Evolutionary conservation across 805 yeast genomes (phyloP).

Genomic region (Saccharomycopsis sp.): DNA sequence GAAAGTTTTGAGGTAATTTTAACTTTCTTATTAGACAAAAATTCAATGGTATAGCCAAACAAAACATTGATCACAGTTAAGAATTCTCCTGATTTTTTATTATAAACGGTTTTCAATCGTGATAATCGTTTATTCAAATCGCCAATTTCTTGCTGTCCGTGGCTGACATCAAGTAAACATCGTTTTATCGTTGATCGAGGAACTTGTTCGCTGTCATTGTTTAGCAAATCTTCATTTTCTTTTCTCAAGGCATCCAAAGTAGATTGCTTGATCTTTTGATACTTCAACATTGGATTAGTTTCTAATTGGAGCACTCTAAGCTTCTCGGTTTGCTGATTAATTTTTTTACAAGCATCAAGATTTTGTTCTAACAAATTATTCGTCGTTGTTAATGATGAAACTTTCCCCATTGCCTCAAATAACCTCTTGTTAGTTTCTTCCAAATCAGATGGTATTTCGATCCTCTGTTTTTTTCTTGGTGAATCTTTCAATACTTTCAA

Average conservation of each 20-base stretch:
- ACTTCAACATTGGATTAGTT: conserved; percentile 55
- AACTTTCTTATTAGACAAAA: conserved; percentile 46
- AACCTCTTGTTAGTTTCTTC: no score
- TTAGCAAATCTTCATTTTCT: conserved; percentile 53
- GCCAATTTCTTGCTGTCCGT: conserved; percentile 40
- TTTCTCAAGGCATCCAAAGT: conserved; percentile 42
- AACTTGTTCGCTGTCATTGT: conserved; percentile 26
- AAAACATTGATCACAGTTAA: conserved; percentile 58
- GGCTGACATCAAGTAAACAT: conserved; percentile 44
- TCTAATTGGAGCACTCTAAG: conserved; percentile 54
- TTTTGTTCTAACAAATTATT: no score
- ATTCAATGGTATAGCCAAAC: conserved; percentile 69
- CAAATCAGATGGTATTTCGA: no score
- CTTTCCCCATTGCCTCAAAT: no score
- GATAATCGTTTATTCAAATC: conserved; percentile 44
- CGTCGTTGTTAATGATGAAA: no score
- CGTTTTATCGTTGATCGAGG: conserved; percentile 63
- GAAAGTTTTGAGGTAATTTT: conserved; percentile 44
- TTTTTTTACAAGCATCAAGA: no score
- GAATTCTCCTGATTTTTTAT: conserved; percentile 64
- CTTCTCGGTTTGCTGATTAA: no score
- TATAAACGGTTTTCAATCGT: conserved; percentile 50
- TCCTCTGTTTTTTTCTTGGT: no score
- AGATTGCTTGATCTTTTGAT: conserved; percentile 52
- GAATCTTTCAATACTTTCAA: no score